phyloP scores from a whole-genome alignment of 2,329 filamentous ascomycete genomes.

The Penicillium brasilianum region DNA sequence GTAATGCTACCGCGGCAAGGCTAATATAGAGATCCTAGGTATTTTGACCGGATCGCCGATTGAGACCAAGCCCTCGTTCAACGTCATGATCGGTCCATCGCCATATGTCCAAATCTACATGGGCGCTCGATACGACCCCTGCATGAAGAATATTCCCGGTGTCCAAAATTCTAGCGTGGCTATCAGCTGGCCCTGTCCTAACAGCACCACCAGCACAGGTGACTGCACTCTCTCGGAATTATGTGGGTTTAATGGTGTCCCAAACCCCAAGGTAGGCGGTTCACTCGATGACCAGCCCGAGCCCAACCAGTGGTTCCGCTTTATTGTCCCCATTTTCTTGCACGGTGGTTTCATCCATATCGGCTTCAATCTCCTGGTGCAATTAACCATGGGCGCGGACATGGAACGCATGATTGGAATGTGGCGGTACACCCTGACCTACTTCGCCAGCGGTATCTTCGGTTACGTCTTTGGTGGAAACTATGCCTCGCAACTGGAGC shows the following conservation, averaged over 20 bases:
- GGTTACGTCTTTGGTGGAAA: slow-evolving; percentile 95
- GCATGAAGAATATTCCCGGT: slow-evolving; percentile 76
- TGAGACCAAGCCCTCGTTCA: slow-evolving; percentile 80
- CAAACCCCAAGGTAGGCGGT: slow-evolving; percentile 62
- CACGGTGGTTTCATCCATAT: slow-evolving; percentile 95
- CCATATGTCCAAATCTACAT: slow-evolving; percentile 92
- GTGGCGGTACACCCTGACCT: slow-evolving; percentile 86
- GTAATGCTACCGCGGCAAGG: neutral
- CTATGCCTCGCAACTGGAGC: slow-evolving; percentile 79
- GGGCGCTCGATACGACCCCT: slow-evolving; percentile 89
- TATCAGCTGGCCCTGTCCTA: slow-evolving; percentile 76
- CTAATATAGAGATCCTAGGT: slow-evolving; percentile 56
- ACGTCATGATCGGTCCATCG: slow-evolving; percentile 96
- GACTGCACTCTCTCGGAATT: slow-evolving; percentile 76
- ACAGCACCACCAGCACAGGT: slow-evolving; percentile 66
- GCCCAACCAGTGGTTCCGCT: slow-evolving; percentile 96
- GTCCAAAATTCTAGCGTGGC: slow-evolving; percentile 45
- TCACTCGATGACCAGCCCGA: slow-evolving; percentile 62
- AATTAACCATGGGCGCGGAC: slow-evolving; percentile 86
- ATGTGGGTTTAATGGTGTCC: slow-evolving; percentile 81
- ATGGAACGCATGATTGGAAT: slow-evolving; percentile 91
- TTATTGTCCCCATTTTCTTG: slow-evolving; percentile 94
- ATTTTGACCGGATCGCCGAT: slow-evolving; percentile 72
- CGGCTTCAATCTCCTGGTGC: slow-evolving; percentile 90
- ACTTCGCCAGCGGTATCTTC: slow-evolving; percentile 90